Evolutionary conservation across 2,329 filamentous ascomycete species (phyloP).

Genomic region (Trichoderma lentiforme): DNA sequence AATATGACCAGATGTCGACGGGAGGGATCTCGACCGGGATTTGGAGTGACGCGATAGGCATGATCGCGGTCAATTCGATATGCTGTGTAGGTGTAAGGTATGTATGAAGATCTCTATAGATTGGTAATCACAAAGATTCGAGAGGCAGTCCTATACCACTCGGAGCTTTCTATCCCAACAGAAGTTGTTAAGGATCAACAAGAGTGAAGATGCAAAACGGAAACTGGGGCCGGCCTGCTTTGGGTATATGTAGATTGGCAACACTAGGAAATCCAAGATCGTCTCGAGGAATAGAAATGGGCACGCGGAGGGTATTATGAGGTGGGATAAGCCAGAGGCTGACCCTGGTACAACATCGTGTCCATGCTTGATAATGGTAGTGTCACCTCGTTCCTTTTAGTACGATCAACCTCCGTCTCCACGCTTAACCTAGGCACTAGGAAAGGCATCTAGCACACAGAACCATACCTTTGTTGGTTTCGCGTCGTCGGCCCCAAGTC

Average conservation of each 20-base stretch:
- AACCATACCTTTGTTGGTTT: background rate
- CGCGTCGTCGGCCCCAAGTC: background rate
- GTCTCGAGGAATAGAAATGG: background rate
- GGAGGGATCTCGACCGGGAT: conserved; percentile 66
- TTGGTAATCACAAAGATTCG: background rate
- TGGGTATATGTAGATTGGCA: background rate
- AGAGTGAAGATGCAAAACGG: background rate
- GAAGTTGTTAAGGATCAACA: background rate
- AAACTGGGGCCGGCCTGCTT: background rate
- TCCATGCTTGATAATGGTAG: background rate
- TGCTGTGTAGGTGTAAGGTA: background rate
- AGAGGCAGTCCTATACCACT: background rate
- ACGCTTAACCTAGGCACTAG: background rate
- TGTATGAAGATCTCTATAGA: background rate
- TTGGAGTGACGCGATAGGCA: conserved; percentile 70
- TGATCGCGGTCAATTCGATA: conserved; percentile 33
- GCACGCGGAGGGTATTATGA: background rate
- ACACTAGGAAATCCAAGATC: background rate
- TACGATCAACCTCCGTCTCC: background rate
- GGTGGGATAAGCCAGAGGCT: background rate
- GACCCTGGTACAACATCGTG: background rate
- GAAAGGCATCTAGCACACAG: background rate
- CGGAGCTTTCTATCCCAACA: background rate
- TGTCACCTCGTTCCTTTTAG: background rate
- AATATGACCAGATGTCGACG: conserved; percentile 72